These are phyloP conservation scores for Solanum sparsipilum DNA, from an alignment of 257 asterid genomes.

Conservation along the genomic window DNA sequence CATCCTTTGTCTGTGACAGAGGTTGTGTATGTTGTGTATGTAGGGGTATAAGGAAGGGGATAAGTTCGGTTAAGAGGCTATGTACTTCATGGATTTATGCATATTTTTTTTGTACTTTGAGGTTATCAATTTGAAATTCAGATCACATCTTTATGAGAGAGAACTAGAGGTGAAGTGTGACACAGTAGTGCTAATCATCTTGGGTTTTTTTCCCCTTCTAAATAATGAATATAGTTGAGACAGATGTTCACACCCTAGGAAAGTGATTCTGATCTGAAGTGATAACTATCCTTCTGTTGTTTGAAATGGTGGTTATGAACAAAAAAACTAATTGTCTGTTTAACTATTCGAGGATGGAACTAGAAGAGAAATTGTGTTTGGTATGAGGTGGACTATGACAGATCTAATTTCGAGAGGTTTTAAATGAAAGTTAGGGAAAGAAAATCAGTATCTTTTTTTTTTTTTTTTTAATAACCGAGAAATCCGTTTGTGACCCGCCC, in stretches of 20 bases:
- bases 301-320: neutral
- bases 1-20: neutral
- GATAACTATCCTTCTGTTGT: neutral
- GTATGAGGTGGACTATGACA: neutral
- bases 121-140: neutral
- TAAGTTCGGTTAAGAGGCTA: neutral
- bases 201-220: neutral
- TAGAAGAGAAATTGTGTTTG: neutral
- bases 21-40: neutral
- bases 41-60: neutral
- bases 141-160: neutral
- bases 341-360: neutral
- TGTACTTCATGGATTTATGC: neutral
- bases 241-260: neutral
- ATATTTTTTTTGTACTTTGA: neutral
- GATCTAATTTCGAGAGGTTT: neutral
- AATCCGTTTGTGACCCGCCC: no score
- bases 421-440: neutral
- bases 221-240: neutral
- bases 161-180: neutral
- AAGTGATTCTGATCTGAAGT: neutral
- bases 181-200: neutral
- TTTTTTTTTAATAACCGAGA: no score
- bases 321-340: neutral
- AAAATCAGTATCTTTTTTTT: neutral